Conservation (phyloP, 441 rosid genomes). For the Corymbia calophylla region DNA sequence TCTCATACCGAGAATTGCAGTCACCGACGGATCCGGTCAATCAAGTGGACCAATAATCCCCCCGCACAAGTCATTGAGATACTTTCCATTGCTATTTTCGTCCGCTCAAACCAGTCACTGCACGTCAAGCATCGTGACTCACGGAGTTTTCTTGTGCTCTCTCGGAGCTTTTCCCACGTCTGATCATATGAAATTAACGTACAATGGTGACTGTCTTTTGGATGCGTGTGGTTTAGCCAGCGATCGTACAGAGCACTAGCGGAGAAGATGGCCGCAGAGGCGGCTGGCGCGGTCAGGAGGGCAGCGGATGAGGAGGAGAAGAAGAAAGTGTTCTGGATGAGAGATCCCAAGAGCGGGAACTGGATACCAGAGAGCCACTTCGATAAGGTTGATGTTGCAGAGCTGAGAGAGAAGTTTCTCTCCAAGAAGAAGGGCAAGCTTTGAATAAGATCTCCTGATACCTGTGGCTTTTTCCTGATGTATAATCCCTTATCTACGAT, state of each 20-base stretch:
- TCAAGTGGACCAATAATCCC: neutral
- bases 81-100: neutral
- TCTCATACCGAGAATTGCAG: neutral
- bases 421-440: conserved; percentile 4
- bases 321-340: conserved; percentile 31
- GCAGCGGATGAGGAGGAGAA: neutral
- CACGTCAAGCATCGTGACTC: neutral
- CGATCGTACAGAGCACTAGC: neutral
- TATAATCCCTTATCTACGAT: neutral
- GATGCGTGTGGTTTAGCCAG: neutral
- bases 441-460: neutral
- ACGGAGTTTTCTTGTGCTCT: neutral
- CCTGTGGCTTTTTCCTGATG: neutral
- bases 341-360: conserved; percentile 50
- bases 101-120: neutral
- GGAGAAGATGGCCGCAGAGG: neutral
- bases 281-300: fast-evolving
- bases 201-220: neutral
- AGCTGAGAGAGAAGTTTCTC: conserved; percentile 25
- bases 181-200: neutral
- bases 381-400: conserved; percentile 26
- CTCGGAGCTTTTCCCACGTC: neutral
- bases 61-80: neutral
- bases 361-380: conserved; percentile 52
- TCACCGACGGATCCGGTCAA: neutral